These are phyloP conservation scores for Peronosclerospora sorghi DNA, from an alignment of 352 stramenopile species.

Conservation along the genomic window DNA sequence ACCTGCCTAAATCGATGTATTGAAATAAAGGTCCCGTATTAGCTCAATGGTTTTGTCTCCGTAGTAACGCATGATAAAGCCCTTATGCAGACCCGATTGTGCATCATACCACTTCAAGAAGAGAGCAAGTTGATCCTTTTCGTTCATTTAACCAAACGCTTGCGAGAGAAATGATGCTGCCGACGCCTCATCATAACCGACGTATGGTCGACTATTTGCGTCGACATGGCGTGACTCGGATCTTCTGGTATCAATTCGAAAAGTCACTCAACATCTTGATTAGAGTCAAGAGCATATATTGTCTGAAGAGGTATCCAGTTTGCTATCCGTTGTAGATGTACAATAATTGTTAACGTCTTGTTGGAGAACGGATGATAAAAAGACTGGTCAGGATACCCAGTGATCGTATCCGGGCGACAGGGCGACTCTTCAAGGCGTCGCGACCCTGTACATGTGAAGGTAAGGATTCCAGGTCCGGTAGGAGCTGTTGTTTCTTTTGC, in stretches of 20 bases:
- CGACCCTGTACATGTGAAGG: too few relatives aligned
- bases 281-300: not conserved
- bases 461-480: too few relatives aligned
- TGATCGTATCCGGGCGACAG: too few relatives aligned
- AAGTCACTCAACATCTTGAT: constrained; percentile 11
- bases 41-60: constrained; percentile 63
- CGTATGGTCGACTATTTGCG: constrained; percentile 5
- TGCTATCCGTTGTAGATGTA: not conserved
- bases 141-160: constrained; percentile 14
- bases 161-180: not conserved
- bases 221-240: not conserved
- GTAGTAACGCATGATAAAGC: constrained; percentile 67
- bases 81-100: constrained; percentile 54
- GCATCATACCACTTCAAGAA: constrained; percentile 73
- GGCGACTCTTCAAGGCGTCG: too few relatives aligned
- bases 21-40: constrained; percentile 16
- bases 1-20: constrained; percentile 20
- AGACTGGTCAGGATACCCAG: too few relatives aligned
- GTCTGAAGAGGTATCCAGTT: constrained; percentile 11
- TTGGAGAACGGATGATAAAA: too few relatives aligned
- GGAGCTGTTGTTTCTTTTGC: too few relatives aligned
- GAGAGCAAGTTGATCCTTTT: constrained; percentile 60
- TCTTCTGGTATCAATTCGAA: constrained; percentile 19
- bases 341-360: too few relatives aligned
- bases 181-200: not conserved